These are phyloP conservation scores for Setomelanomma holmii DNA, from an alignment of 2,329 filamentous ascomycete species.

Conservation along the genomic window DNA sequence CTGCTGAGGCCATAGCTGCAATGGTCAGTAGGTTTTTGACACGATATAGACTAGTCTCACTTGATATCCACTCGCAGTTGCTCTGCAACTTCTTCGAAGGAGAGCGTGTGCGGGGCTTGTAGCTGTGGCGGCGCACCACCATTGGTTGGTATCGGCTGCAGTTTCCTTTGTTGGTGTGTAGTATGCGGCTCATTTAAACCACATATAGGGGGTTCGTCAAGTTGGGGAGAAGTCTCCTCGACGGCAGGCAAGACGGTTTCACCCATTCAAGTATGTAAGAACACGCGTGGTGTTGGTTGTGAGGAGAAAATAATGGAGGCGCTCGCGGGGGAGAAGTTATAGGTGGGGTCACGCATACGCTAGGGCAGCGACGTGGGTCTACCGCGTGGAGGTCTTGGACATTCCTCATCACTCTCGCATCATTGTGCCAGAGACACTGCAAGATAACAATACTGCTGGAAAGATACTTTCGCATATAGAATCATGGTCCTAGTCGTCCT, in stretches of 20 bases:
- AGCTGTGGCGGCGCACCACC: conserved; percentile 31
- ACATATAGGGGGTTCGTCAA: conserved; percentile 53
- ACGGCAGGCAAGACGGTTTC: conserved; percentile 49
- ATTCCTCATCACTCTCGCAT: conserved; percentile 17
- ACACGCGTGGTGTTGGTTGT: conserved; percentile 42
- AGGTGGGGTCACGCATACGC: conserved; percentile 39
- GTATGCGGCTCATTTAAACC: conserved; percentile 42
- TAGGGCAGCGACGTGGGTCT: conserved; percentile 41
- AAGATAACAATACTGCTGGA: neutral
- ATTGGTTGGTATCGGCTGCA: conserved; percentile 27
- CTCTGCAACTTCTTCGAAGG: conserved; percentile 45
- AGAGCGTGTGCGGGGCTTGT: conserved; percentile 46
- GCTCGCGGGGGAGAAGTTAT: conserved; percentile 42
- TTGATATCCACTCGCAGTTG: conserved; percentile 45
- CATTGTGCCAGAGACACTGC: neutral
- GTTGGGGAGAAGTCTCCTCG: conserved; percentile 50
- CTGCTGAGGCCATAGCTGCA: conserved; percentile 66
- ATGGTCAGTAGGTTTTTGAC: conserved; percentile 23
- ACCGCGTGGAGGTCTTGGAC: conserved; percentile 31
- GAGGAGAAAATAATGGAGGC: conserved; percentile 24
- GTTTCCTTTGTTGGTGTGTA: conserved; percentile 31
- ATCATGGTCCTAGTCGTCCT: neutral
- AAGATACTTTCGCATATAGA: neutral
- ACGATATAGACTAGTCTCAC: conserved; percentile 24
- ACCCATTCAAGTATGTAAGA: conserved; percentile 52